A percentile compares a stretch with the other conserved stretches of the same genome.
phyloP scores from a whole-genome alignment of 805 yeast genomes.

The Saccharomyces paradoxus region DNA sequence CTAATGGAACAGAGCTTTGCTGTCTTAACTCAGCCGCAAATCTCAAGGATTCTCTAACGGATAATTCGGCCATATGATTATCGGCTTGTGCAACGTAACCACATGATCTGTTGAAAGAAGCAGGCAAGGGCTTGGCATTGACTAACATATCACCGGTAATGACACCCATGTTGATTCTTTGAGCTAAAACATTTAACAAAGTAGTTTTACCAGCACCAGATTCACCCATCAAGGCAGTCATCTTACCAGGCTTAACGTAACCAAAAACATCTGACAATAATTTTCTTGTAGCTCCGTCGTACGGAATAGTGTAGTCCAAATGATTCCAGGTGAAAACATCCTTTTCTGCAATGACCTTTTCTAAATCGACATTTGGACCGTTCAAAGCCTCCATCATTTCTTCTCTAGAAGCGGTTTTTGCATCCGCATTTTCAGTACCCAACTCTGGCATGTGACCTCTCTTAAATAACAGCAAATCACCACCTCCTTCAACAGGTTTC shows the following conservation, averaged over 20 bases:
- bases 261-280: slow-evolving; percentile 53
- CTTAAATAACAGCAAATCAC: slow-evolving; percentile 37
- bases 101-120: slow-evolving; percentile 65
- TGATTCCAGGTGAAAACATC: slow-evolving; percentile 68
- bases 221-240: slow-evolving; percentile 79
- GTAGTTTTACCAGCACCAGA: slow-evolving; percentile 88
- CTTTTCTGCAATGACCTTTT: slow-evolving; percentile 30
- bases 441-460: slow-evolving; percentile 36
- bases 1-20: slow-evolving; percentile 45
- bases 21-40: slow-evolving; percentile 70
- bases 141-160: slow-evolving; percentile 67
- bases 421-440: slow-evolving; percentile 31
- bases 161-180: slow-evolving; percentile 61
- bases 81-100: slow-evolving; percentile 82
- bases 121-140: slow-evolving; percentile 51
- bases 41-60: slow-evolving; percentile 66
- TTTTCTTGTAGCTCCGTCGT: slow-evolving; percentile 50
- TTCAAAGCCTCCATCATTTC: slow-evolving; percentile 34
- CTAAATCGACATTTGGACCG: slow-evolving; percentile 27
- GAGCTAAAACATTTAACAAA: slow-evolving; percentile 61
- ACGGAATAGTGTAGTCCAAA: slow-evolving; percentile 56
- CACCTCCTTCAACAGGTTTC: slow-evolving; percentile 33
- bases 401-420: slow-evolving; percentile 32
- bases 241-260: slow-evolving; percentile 71
- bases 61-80: slow-evolving; percentile 57